Evolutionary conservation across 2,329 filamentous ascomycete species (phyloP), one percentile per base, ranked within the genome.

Genomic region (Endothia cerciana): DNA sequence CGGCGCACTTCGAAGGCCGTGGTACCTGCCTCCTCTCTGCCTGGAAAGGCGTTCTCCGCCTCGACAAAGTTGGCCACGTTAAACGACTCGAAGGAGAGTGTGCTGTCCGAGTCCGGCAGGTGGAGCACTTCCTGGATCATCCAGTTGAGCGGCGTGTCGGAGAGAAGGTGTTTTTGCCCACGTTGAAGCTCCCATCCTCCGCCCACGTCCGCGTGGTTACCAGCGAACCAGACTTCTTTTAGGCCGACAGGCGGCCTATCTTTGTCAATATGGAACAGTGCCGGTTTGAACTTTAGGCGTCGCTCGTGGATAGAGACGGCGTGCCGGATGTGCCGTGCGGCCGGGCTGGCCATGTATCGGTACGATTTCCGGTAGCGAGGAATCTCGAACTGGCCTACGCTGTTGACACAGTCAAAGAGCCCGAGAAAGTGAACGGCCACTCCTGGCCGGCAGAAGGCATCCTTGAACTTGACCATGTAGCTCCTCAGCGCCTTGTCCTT

Each of bases 151-250:
- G 83, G 78, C 25, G 84, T 77, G 66, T 85, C 82, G 30, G 82
- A 84, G 73, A 85, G 74, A 71, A 81, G 80, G 47, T 80, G 73
- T 0, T 72, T 74, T 28, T 80, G 78, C 0, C 70, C 58, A 1
- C 71, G 66, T 1, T 78, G 65, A 22, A 78, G 73, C 36, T 69
- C 71, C 80, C 83, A 86, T 0, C 84, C 84, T 0, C 84, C 84
- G 1, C 84, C 84, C 11, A 86, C 78, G 62, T 86, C 83, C 11
- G 80, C 80, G 64, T 86, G 84, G 63, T 81, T 81, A 1, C 84
- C 84, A 0, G 83, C 79, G 68, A 86, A 86, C 82, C 83, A 86
- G 55, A 86, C 81, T 68, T 86, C 83, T 58, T 80, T 80, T 40
- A 72, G 71, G 61, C 68, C 68, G 10, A 51, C 53, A 61, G 43